A percentile compares a stretch with the other conserved stretches of the same genome.
phyloP scores from a whole-genome alignment of 176 grass and related monocot genomes.

The Elaeis guineensis region DNA sequence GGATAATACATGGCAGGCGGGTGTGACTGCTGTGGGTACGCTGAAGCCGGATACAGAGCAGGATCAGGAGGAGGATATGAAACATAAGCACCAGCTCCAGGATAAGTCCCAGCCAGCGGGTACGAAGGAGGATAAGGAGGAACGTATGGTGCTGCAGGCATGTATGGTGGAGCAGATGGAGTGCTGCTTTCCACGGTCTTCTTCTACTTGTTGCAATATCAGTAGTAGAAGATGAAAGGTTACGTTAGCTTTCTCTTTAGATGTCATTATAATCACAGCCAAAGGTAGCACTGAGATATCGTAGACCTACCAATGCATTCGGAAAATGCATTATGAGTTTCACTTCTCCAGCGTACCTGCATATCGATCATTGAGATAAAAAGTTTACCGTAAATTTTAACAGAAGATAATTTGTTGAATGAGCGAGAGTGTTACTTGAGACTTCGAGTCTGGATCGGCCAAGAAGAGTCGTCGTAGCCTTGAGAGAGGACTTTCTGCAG shows the following conservation, averaged over 20 bases:
- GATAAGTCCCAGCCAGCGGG: neutral
- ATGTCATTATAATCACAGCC: conserved; percentile 7
- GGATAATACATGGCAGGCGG: conserved; percentile 22
- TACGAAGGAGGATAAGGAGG: conserved; percentile 22
- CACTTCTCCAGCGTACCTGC: conserved; percentile 65
- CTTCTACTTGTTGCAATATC: conserved; percentile 2
- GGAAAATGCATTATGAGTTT: conserved; percentile 67
- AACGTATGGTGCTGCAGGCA: conserved; percentile 1
- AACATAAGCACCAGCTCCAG: no score
- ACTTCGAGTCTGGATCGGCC: conserved; percentile 62
- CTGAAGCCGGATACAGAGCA: no score
- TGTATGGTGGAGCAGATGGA: conserved; percentile 6
- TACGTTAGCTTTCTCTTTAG: neutral
- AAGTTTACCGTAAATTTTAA: no score
- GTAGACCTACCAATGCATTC: conserved; percentile 46
- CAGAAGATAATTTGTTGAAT: no score
- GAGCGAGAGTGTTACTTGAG: conserved; percentile 25
- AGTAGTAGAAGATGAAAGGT: no score
- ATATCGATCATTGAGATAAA: conserved; percentile 2
- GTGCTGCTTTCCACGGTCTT: conserved; percentile 19
- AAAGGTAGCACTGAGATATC: neutral
- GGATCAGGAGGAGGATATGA: no score
- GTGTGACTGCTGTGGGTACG: neutral
- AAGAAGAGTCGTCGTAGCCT: conserved; percentile 66
- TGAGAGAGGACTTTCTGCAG: conserved; percentile 64